Conservation (phyloP, 2,329 filamentous ascomycete species). For the Bipolaris sorokiniana region DNA sequence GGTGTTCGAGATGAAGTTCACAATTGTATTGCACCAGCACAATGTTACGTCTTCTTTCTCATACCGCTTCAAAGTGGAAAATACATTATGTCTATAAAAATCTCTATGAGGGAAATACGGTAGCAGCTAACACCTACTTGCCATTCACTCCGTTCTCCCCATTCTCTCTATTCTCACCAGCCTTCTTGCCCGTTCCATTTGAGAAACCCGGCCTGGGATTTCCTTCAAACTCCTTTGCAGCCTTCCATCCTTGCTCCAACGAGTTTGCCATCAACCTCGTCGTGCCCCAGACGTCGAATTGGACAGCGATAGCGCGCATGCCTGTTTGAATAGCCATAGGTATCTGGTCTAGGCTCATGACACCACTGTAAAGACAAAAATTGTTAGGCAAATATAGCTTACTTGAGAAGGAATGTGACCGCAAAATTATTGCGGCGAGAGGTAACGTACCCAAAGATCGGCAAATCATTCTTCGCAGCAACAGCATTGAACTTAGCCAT, state of each 20-base stretch:
- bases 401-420: neutral
- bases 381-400: constrained; percentile 3
- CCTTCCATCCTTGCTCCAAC: constrained; percentile 24
- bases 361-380: constrained; percentile 17
- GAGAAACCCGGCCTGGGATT: constrained; percentile 11
- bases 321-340: constrained; percentile 32
- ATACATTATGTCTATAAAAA: too few relatives aligned
- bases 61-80: too few relatives aligned
- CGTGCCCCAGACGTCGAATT: constrained; percentile 37
- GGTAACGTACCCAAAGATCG: constrained; percentile 29
- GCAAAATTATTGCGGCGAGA: neutral
- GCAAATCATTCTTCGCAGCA: constrained; percentile 30
- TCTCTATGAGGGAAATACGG: neutral
- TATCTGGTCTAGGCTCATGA: constrained; percentile 24
- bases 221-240: constrained; percentile 26
- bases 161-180: constrained; percentile 3
- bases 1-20: too few relatives aligned
- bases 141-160: neutral
- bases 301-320: constrained; percentile 26
- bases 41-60: too few relatives aligned
- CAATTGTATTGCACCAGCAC: too few relatives aligned
- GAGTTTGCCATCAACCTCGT: constrained; percentile 24
- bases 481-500: constrained; percentile 31
- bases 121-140: neutral
- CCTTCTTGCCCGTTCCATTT: constrained; percentile 5